phyloP scores from a whole-genome alignment of 345 rosid species.

The Rhodomyrtus tomentosa region DNA sequence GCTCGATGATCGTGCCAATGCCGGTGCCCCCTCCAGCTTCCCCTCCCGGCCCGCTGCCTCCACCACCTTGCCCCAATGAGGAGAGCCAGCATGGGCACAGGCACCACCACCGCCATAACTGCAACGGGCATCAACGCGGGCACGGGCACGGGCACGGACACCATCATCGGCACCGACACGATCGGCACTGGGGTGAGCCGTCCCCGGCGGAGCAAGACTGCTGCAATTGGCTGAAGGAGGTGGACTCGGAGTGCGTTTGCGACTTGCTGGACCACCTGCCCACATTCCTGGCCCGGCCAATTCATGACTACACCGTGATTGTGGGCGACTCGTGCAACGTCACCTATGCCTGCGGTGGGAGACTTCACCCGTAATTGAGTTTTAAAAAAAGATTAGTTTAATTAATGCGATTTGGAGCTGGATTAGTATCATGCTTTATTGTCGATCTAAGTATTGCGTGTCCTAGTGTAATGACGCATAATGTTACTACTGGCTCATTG shows the following conservation, averaged over 20 bases:
- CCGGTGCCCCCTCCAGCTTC: slow-evolving; percentile 10
- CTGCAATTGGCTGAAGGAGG: slow-evolving; percentile 62
- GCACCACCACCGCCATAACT: slow-evolving; percentile 2
- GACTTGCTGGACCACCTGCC: slow-evolving; percentile 69
- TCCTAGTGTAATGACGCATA: not conserved
- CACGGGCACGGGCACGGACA: not conserved
- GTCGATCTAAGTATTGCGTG: not conserved
- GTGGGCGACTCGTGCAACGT: slow-evolving; percentile 46
- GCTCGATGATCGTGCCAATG: slow-evolving; percentile 25
- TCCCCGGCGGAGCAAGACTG: slow-evolving; percentile 35
- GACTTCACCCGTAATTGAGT: slow-evolving; percentile 18
- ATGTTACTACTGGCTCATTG: not conserved
- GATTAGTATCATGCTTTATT: not conserved
- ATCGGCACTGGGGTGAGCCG: slow-evolving; percentile 1
- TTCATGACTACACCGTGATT: slow-evolving; percentile 40
- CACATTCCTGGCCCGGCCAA: slow-evolving; percentile 49
- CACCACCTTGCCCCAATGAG: not conserved
- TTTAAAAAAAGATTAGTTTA: not conserved
- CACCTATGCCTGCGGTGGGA: slow-evolving; percentile 41
- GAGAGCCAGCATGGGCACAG: not conserved
- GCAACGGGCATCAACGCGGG: not conserved
- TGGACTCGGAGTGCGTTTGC: slow-evolving; percentile 74
- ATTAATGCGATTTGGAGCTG: not conserved
- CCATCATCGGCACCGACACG: slow-evolving; percentile 12
- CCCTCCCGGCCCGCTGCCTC: not conserved